Percentiles rank a stretch among this genome's conserved stretches.
phyloP scores from a whole-genome alignment of 176 grass and related monocot genomes.

The Otatea glauca region DNA sequence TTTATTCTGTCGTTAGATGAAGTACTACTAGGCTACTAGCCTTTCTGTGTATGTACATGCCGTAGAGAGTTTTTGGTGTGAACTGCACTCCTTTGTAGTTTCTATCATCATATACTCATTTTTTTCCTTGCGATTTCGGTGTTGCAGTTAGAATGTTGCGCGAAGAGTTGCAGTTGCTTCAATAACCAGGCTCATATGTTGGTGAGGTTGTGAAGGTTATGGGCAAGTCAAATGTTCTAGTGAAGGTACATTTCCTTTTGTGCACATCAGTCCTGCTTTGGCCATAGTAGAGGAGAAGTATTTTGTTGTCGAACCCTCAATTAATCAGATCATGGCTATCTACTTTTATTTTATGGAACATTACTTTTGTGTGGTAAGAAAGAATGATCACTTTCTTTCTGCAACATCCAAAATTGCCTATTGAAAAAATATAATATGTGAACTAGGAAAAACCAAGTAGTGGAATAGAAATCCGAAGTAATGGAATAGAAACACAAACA shows the following conservation, averaged over 20 bases:
- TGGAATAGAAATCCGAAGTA: not conserved
- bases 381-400: not conserved
- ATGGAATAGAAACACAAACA: not conserved
- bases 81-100: not conserved
- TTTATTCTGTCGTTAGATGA: not conserved
- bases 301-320: not conserved
- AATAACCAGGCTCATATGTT: slow-evolving; percentile 84
- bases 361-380: not conserved
- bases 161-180: slow-evolving; percentile 82
- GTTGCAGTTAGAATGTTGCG: slow-evolving; percentile 65
- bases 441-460: not conserved
- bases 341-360: not conserved
- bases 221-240: slow-evolving; percentile 96
- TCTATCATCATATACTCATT: not conserved
- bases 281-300: not conserved
- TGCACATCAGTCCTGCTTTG: not conserved
- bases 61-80: not conserved
- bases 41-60: not conserved
- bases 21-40: not conserved
- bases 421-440: not conserved
- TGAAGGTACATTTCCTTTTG: slow-evolving; percentile 63
- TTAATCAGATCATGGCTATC: not conserved
- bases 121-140: not conserved
- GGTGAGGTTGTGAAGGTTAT: slow-evolving; percentile 98
- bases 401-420: not conserved